phyloP scores from a whole-genome alignment of 2,329 filamentous ascomycete species.

The Botrytis galanthina region DNA sequence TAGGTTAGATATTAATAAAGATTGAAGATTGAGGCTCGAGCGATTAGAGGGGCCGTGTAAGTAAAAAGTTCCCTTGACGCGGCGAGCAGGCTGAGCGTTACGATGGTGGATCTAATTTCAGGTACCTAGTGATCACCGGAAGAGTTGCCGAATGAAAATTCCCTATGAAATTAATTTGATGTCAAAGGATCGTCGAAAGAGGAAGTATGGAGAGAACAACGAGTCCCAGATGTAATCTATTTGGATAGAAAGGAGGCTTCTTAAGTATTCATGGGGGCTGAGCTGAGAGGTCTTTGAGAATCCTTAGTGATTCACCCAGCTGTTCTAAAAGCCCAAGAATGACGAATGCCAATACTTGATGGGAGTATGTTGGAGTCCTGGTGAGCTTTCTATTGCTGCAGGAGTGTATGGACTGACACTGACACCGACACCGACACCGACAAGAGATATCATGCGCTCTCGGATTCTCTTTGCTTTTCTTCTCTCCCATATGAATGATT shows the following conservation, averaged over 20 bases:
- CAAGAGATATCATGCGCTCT: neutral
- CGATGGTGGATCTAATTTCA: constrained; percentile 6
- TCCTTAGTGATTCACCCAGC: constrained; percentile 6
- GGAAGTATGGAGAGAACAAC: neutral
- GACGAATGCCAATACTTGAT: constrained; percentile 10
- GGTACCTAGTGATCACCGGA: neutral
- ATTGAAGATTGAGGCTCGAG: constrained; percentile 7
- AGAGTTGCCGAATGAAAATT: neutral
- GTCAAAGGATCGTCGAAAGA: neutral
- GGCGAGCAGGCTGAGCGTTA: neutral
- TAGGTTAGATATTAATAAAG: neutral
- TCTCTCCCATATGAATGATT: neutral
- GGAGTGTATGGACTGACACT: neutral
- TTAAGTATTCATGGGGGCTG: neutral
- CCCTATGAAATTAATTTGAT: neutral
- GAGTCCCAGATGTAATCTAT: neutral
- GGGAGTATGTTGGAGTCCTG: neutral
- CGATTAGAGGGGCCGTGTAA: constrained; percentile 1
- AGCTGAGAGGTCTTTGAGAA: neutral
- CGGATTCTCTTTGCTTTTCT: neutral
- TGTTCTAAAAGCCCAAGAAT: neutral
- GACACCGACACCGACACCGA: neutral
- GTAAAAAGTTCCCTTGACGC: neutral
- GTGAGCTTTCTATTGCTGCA: neutral
- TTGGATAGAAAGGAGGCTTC: neutral